Evolutionary conservation across 2,329 filamentous ascomycete species (phyloP), one percentile per base, ranked within the genome.

Genomic region (Fusarium sp.): DNA sequence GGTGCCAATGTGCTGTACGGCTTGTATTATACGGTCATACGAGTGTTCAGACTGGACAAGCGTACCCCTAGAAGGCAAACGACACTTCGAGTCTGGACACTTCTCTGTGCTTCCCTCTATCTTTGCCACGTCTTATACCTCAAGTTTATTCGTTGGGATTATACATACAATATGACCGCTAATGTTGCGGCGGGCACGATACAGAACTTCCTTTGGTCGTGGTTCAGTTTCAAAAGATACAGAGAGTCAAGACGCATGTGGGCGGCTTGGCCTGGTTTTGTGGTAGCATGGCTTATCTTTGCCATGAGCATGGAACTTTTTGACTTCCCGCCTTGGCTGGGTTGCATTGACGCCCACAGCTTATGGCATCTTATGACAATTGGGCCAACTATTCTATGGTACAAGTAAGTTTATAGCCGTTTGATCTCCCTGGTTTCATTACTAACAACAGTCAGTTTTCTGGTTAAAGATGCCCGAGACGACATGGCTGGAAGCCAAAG

Each of bases 321-420:
- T 67, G 96, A 99, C 78, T 99, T 99, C 74, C 88, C 96, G 53
- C 96, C 96, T 3, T 85, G 92, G 80, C 84, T 87, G 77, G 92
- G 93, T 9, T 89, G 91, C 77, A 80, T 99, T 49, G 96, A 99
- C 83, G 96, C 96, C 6, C 96, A 99, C 81, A 94, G 92, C 74
- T 79, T 99, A 66, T 99, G 96, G 96, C 96, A 99, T 85, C 77
- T 97, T 64, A 93, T 94, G 56, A 99, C 96, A 0, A 95, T 99
- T 49, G 86, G 87, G 30, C 96, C 96, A 11, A 93, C 93, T 1
- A 83, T 96, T 48, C 86, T 97, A 83, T 97, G 92, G 92, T 99
- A 99, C 79, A 94, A 91, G 94, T 98, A 82, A 84, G 93, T 89
- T 57, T 20, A n/a, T 30, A n/a, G 62, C 46, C 24, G 10, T 23